Evolutionary conservation across 352 stramenopile genomes (phyloP).

Genomic region (Pythium plurisporium): DNA sequence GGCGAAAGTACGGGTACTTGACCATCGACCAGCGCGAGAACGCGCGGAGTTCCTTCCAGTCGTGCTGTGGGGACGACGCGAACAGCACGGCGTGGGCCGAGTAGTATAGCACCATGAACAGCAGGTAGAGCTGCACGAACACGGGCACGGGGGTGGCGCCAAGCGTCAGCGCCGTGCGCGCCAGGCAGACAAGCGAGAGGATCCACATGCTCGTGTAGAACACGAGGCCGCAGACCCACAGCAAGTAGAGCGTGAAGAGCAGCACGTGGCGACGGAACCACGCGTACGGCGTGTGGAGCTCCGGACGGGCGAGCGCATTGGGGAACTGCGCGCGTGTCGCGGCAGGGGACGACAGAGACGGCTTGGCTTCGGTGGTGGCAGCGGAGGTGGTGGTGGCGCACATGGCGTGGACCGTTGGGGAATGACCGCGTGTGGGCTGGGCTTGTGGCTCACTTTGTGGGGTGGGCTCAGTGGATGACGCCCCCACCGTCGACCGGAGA

Average conservation of each 20-base stretch:
- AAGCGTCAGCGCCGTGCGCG: conserved; percentile 9
- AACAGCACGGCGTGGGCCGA: conserved; percentile 34
- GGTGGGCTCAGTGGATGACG: too few species aligned
- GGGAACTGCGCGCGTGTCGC: conserved; percentile 9
- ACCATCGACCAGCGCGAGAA: conserved; percentile 23
- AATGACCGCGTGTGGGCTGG: too few species aligned
- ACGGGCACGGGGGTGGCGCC: not conserved
- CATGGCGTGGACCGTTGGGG: not conserved
- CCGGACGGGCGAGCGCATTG: conserved; percentile 17
- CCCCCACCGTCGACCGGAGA: too few species aligned
- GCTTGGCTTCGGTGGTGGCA: not conserved
- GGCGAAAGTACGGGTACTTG: conserved; percentile 49
- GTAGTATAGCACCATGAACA: conserved; percentile 37
- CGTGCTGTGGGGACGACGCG: conserved; percentile 12
- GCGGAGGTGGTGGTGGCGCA: not conserved
- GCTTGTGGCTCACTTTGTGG: too few species aligned
- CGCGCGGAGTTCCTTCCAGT: conserved; percentile 28
- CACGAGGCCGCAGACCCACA: conserved; percentile 30
- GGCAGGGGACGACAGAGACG: not conserved
- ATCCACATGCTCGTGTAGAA: conserved; percentile 20
- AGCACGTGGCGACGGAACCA: conserved; percentile 27
- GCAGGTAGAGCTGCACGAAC: conserved; percentile 21
- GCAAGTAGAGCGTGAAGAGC: conserved; percentile 30
- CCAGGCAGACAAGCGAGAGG: conserved; percentile 23
- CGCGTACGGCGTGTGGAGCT: conserved; percentile 28